Evolutionary conservation across 768 basidiomycete species (phyloP).

Genomic region (Lyophyllum semitale): DNA sequence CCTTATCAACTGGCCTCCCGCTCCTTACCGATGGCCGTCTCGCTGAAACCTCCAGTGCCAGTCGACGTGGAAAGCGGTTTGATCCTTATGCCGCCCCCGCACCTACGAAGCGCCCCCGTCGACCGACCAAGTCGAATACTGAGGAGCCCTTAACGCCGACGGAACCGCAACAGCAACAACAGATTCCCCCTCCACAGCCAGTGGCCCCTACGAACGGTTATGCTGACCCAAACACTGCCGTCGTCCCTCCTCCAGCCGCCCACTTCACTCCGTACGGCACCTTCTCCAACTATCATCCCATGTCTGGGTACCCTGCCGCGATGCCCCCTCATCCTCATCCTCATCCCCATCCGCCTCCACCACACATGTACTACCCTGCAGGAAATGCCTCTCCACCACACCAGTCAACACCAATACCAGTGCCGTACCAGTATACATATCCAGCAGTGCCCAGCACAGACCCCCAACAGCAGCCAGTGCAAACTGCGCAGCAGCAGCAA

Average conservation of each 20-base stretch:
- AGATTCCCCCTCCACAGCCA: background rate
- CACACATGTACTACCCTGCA: conserved; percentile 9
- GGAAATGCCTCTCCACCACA: conserved; percentile 2
- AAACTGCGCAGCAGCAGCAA: conserved; percentile 5
- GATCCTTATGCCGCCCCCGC: conserved; percentile 15
- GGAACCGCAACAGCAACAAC: conserved; percentile 6
- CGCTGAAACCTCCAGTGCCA: conserved; percentile 27
- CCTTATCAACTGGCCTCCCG: conserved; percentile 46
- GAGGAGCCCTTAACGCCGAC: conserved; percentile 11
- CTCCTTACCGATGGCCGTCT: conserved; percentile 50
- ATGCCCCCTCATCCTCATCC: conserved; percentile 7
- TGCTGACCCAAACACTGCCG: background rate
- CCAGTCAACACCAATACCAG: background rate
- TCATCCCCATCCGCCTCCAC: conserved; percentile 6
- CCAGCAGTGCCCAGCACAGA: background rate
- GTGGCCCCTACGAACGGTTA: background rate
- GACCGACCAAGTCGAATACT: conserved; percentile 12
- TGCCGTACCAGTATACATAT: conserved; percentile 3
- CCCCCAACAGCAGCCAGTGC: background rate
- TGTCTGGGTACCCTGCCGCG: conserved; percentile 16
- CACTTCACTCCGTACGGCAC: conserved; percentile 9
- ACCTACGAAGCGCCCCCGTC: conserved; percentile 14
- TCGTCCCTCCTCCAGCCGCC: background rate
- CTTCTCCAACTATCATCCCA: conserved; percentile 8
- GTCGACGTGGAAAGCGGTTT: conserved; percentile 16